Conservation (phyloP, 257 asterid species). For the Cinchona pubescens region DNA sequence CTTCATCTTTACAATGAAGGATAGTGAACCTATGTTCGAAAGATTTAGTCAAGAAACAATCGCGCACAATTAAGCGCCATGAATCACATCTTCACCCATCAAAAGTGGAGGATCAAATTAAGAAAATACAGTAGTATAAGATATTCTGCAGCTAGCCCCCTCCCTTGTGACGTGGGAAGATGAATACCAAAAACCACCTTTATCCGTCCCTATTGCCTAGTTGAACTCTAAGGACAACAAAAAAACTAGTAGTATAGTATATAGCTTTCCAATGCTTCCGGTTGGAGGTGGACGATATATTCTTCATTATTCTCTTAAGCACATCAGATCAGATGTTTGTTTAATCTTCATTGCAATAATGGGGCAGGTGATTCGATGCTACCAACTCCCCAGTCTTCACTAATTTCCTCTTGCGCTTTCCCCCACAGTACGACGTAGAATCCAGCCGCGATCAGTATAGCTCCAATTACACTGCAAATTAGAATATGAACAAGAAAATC, state of each 20-base stretch:
- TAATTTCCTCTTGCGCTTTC: slow-evolving; percentile 13
- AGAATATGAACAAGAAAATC: not conserved
- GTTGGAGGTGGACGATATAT: too few species aligned
- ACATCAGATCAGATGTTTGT: not conserved
- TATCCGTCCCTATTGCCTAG: not conserved
- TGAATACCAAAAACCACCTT: not conserved
- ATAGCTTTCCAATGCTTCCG: too few species aligned
- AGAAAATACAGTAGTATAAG: too few species aligned
- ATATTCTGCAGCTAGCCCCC: too few species aligned
- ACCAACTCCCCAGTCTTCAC: not conserved
- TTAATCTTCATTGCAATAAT: not conserved
- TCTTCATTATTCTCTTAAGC: too few species aligned
- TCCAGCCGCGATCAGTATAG: slow-evolving; percentile 5
- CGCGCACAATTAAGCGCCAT: too few species aligned
- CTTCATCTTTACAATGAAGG: too few species aligned
- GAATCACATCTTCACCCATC: too few species aligned
- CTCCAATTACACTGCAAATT: slow-evolving; percentile 12
- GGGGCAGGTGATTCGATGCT: slow-evolving; percentile 12
- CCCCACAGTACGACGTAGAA: slow-evolving; percentile 20
- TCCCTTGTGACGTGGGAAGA: not conserved
- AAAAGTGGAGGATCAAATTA: too few species aligned
- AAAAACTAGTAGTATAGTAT: not conserved
- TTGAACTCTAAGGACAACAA: not conserved
- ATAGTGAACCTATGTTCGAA: too few species aligned
- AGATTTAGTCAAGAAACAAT: too few species aligned